Base-by-base conservation (phyloP, 2,329 filamentous ascomycete species). In the Aaosphaeria pasadenensis region DNA sequence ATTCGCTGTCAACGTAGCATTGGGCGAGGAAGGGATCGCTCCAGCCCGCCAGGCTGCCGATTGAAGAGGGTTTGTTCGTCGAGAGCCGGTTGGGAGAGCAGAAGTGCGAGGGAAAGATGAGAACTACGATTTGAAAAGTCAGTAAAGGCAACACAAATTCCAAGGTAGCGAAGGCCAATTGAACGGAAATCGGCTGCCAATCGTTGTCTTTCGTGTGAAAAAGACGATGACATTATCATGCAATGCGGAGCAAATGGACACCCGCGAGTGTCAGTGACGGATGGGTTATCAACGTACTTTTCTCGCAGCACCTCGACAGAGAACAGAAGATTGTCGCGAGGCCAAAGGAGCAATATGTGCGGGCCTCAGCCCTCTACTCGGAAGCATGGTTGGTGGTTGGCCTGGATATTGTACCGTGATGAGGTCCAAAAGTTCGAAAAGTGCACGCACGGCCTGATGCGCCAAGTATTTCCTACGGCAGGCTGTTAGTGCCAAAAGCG, bases 301-400 rank as follows among this genome's bases (percentile, higher is more conserved):
- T 59, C 66, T 60, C 45, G 64, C 52, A 46, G 57, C 56, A 52
- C 51, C 58, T 33, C 51, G 55, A n/a, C 56, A 56, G 7, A 56
- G 30, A 32, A 50, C 32, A 38, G 52, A 51, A 32, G 61, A 59
- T 31, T 60, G 61, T 31, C 57, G 59, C 41, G 58, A 57, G 31
- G 50, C 54, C 42, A 55, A 48, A 17, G 57, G 52, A 38, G 50
- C 49, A 39, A 64, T 56, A 50, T 63, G 63, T 48, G 64, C 63
- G 51, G 69, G 61, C 59, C 67, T 70, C 39, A 75, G 58, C 54
- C 74, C 74, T 72, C 74, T 74, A 63, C 73, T 76, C 57, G 74
- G 72, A 66, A 77, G 70, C 75, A 77, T 77, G 49, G 62, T 67
- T 56, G 55, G 55, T 50, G 63, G 63, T 59, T 58, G 60, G 63